Evolutionary conservation across 1,284 basidiomycete genomes (phyloP).

Genomic region (Fomitopsis palustris): DNA sequence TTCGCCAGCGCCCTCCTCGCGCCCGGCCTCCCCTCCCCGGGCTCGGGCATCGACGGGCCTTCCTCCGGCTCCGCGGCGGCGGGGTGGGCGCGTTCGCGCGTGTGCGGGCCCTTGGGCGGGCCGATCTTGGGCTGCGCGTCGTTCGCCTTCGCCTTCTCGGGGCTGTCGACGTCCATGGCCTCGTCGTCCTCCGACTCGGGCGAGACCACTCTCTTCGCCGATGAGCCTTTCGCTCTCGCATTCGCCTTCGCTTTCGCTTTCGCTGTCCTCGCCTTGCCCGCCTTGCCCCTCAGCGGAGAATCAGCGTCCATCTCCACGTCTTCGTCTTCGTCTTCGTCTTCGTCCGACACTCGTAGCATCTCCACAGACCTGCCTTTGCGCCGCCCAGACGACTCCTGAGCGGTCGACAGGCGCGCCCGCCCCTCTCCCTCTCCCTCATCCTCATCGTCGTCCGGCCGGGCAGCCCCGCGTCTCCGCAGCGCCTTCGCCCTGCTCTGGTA

Average conservation of each 20-base stretch:
- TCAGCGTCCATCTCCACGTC: not conserved
- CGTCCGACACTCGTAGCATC: not conserved
- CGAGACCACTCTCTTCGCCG: not conserved
- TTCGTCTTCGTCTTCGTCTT: not conserved
- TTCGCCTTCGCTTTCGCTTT: too few relatives aligned
- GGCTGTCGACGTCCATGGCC: not conserved
- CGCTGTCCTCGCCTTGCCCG: not conserved
- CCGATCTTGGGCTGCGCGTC: not conserved
- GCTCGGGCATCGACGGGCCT: too few relatives aligned
- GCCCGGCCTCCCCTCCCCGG: not conserved
- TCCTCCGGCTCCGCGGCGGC: too few relatives aligned
- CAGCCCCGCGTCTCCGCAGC: slow-evolving; percentile 4
- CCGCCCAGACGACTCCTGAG: not conserved
- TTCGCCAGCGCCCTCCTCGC: not conserved
- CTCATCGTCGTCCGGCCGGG: not conserved
- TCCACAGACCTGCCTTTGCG: not conserved
- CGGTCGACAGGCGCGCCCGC: not conserved
- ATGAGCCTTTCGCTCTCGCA: not conserved
- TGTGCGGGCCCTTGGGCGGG: not conserved
- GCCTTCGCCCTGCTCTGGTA: slow-evolving; percentile 11
- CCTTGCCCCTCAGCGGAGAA: not conserved
- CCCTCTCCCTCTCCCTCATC: not conserved
- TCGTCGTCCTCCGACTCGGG: not conserved
- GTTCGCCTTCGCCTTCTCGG: not conserved
- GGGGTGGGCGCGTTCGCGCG: not conserved